Evolutionary conservation across 2,329 filamentous ascomycete species (phyloP).

Genomic region (Botrytis cinerea): DNA sequence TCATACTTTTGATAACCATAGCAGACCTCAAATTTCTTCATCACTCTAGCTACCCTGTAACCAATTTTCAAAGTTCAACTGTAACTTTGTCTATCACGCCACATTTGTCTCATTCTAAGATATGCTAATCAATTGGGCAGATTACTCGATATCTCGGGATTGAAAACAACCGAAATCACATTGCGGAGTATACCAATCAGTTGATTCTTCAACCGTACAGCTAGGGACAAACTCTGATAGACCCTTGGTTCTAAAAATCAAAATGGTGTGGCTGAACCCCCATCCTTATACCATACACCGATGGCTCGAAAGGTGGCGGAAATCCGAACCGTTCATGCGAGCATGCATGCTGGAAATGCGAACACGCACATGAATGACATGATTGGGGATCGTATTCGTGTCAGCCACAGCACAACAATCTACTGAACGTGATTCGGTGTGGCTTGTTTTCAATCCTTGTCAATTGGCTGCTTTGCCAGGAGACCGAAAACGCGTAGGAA

Average conservation of each 20-base stretch:
- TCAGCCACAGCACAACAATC: not conserved
- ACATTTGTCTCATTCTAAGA: not conserved
- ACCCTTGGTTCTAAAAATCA: not conserved
- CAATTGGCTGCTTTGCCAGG: not conserved
- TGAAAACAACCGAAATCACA: not conserved
- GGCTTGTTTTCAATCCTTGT: slow-evolving; percentile 1
- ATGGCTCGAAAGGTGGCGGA: not conserved
- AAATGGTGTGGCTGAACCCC: not conserved
- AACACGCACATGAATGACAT: not conserved
- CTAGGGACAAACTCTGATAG: not conserved
- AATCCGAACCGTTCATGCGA: not conserved
- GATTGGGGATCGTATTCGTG: not conserved
- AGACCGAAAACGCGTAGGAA: too few species aligned
- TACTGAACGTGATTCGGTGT: not conserved
- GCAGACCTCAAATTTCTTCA: not conserved
- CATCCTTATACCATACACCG: not conserved
- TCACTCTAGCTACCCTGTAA: not conserved
- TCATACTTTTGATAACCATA: not conserved
- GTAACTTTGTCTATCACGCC: not conserved
- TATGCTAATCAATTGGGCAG: not conserved
- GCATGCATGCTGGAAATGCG: not conserved
- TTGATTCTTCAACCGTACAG: not conserved
- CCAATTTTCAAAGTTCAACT: not conserved
- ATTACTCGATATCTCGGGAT: not conserved
- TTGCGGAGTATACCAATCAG: not conserved